Evolutionary conservation across 345 rosid genomes (phyloP), one percentile per base, ranked within the genome.

Genomic region (Aethionema arabicum): DNA sequence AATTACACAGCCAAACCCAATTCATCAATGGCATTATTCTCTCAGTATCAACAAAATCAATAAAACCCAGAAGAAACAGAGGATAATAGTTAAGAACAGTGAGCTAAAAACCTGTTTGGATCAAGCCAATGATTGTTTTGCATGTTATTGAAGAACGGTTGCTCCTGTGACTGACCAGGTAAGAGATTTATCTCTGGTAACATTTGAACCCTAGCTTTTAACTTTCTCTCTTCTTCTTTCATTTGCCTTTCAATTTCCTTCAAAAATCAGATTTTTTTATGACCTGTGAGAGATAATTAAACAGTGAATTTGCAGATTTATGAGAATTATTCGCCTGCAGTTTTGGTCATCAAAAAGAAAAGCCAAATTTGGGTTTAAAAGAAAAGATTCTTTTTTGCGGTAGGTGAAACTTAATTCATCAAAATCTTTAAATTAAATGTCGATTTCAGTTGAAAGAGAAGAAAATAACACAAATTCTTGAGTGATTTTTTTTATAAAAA

Each of bases 391-490:
- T 16, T 53, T 35, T 53, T 41, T 57, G 9, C n/a, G 47, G 40
- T 59, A 52, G 72, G 72, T 52, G 60, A 51, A 68, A 29, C 66
- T 15, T 40, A 6, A 40, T 6, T 50, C 45, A 3, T 57, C 58
- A 42, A 52, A n/a, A 59, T 42, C 27, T 32, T 50, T 33, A 4
- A 33, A 59, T 5, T 21, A n/a, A 33, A 41, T 59, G 59, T 42
- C 52, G 29, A 49, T 5, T 42, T 21, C 38, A 35, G 13, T 48
- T 32, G 51, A 39, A 15, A 47, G 6, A 43, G 7, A 57, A 33
- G 6, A 29, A 52, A 2, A 21, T 15, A 21, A 43, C 0, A 8
- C 45, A 33, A 36, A 61, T 32, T 67, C 21, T n/a, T 51, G 7
- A 50, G 30, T 14, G 59, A 41, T 40, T 0, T 46, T 33, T 35